A percentile compares a stretch with the other conserved stretches of the same genome.
Conservation (phyloP, 1,284 basidiomycete genomes). For the Cutaneotrichosporon sp. region DNA sequence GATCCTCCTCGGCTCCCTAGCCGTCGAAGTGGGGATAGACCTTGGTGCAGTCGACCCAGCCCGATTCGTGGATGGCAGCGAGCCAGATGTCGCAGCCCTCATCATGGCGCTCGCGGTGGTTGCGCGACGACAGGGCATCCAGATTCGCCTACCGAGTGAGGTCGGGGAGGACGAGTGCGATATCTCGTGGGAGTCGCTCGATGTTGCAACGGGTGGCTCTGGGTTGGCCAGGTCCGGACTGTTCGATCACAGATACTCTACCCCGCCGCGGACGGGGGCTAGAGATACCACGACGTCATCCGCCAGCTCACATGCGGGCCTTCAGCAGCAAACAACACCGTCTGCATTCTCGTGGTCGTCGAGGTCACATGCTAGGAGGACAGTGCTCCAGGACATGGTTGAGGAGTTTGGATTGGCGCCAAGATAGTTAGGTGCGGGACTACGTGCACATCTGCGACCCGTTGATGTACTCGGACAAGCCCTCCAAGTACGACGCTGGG, state of each 20-base stretch:
- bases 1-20: constrained; percentile 35
- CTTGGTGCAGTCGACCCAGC: constrained; percentile 31
- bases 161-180: constrained; percentile 11
- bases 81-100: constrained; percentile 31
- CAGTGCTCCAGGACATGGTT: constrained; percentile 36
- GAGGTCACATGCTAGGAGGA: constrained; percentile 14
- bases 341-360: background rate
- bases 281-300: no score
- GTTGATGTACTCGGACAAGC: no score
- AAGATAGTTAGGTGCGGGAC: background rate
- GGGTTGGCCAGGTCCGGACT: no score
- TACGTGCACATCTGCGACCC: no score
- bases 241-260: background rate
- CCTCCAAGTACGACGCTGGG: no score
- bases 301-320: no score
- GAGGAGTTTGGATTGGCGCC: constrained; percentile 40
- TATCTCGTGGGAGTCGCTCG: constrained; percentile 8
- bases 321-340: no score
- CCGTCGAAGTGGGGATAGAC: constrained; percentile 35
- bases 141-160: constrained; percentile 9
- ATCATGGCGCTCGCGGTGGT: constrained; percentile 38
- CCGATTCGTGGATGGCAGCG: constrained; percentile 23
- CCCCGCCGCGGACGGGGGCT: background rate
- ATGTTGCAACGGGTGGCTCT: background rate
- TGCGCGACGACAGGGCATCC: constrained; percentile 32